These are phyloP conservation scores for Niveomyces coronatus DNA, from an alignment of 2,329 filamentous ascomycete genomes.

Conservation along the genomic window DNA sequence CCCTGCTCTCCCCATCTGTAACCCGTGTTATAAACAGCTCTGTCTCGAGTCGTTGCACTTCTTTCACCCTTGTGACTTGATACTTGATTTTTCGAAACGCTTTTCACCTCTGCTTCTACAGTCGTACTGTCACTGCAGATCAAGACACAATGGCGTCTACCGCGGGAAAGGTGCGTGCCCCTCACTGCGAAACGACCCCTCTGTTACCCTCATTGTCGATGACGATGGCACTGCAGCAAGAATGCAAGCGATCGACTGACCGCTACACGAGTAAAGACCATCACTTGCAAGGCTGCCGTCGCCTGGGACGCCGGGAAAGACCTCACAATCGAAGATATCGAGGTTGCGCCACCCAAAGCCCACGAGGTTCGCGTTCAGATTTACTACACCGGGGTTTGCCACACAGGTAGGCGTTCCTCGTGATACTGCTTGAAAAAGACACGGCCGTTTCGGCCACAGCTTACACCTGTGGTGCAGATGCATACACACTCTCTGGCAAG, in stretches of 20 bases:
- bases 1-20: background rate
- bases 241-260: background rate
- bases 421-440: too few species aligned
- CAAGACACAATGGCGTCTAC: conserved; percentile 36
- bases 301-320: conserved; percentile 95
- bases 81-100: background rate
- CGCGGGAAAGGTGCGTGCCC: conserved; percentile 37
- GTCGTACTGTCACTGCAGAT: background rate
- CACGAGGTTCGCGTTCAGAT: conserved; percentile 96
- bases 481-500: conserved; percentile 91
- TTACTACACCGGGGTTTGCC: conserved; percentile 96
- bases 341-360: conserved; percentile 79
- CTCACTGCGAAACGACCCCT: conserved; percentile 13
- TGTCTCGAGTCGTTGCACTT: background rate
- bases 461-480: conserved; percentile 44
- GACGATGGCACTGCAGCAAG: background rate
- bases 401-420: conserved; percentile 58
- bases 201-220: conserved; percentile 9
- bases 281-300: conserved; percentile 93
- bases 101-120: background rate
- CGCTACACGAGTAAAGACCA: conserved; percentile 48
- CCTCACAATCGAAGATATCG: conserved; percentile 80
- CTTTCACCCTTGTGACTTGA: background rate
- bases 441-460: too few species aligned
- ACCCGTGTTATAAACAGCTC: background rate